Evolutionary conservation across 1,284 basidiomycete species (phyloP).

Genomic region (Boletellus deceptivus): DNA sequence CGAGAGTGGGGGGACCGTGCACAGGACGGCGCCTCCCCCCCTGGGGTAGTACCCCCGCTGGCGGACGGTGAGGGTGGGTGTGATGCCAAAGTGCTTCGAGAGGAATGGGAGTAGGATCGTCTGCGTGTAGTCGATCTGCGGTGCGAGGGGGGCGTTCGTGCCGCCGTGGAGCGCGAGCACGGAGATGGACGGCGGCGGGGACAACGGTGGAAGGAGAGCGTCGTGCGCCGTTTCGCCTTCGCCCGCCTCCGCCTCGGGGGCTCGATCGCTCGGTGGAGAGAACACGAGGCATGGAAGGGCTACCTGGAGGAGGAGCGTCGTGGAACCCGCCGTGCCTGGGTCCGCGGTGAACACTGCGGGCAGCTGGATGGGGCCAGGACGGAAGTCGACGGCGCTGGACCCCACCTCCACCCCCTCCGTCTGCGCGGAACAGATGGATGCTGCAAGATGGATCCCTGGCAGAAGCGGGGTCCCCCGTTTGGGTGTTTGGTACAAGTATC

Average conservation of each 20-base stretch:
- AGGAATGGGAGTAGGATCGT: constrained; percentile 67
- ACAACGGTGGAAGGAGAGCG: background rate
- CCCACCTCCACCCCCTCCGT: constrained; percentile 50
- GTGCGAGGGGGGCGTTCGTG: constrained; percentile 65
- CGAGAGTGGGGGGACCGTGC: constrained; percentile 40
- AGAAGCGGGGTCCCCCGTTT: background rate
- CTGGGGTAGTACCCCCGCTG: constrained; percentile 67
- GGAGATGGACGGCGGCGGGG: constrained; percentile 25
- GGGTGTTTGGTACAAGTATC: background rate
- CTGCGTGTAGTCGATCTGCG: constrained; percentile 68
- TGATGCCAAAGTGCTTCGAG: constrained; percentile 49
- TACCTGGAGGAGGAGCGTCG: constrained; percentile 67
- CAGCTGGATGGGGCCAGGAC: constrained; percentile 44
- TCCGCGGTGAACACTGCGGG: constrained; percentile 55
- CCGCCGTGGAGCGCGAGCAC: constrained; percentile 60
- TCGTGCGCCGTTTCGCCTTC: background rate
- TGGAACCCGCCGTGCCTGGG: constrained; percentile 66
- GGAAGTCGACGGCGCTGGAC: constrained; percentile 52
- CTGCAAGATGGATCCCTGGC: constrained; percentile 60
- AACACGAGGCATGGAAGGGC: constrained; percentile 67
- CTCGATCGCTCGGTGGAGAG: constrained; percentile 26
- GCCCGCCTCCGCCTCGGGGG: background rate
- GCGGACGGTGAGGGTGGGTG: constrained; percentile 43
- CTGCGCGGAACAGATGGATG: constrained; percentile 52
- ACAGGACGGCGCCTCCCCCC: constrained; percentile 60